Base-by-base conservation (phyloP, 1,284 basidiomycete genomes). In the Boletus hoseneyae region DNA sequence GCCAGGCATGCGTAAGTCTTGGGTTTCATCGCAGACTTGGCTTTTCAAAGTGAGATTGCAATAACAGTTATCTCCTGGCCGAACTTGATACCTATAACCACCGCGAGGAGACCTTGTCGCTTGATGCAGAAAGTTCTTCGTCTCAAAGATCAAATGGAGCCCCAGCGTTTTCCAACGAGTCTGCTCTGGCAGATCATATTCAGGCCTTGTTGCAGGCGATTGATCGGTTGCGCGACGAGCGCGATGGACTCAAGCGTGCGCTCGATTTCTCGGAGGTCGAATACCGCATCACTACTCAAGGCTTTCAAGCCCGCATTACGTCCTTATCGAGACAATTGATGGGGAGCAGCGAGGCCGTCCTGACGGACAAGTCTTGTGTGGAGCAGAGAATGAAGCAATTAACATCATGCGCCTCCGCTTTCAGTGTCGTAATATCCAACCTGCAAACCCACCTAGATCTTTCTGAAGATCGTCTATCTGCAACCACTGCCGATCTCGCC, bases 201-300 rank as follows among this genome's bases (percentile, higher is more conserved):
- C 77, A 77, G 50, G 76, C 75, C 33, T 72, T 90, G 27, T 70
- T 90, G 38, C 68, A 69, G 34, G 78, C 85, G 3, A 74, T 90
- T 40, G 77, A 79, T 16, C 80, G 87, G 29, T 68, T 92, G 25
- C 82, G 90, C 13, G 63, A 64, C 4, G 89, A 93, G 59, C 76
- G 90, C 8, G 84, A 93, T 57, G 73, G 71, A 35, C 73, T 89
- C n/a, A 75, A 77, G 49, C 76, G 82, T 15, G 77, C 83, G 50
- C 64, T 91, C 13, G 77, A 87, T 37, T 93, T 90, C 68, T 69
- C 85, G 38, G 77, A 85, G 56, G 73, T 76, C n/a, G 90, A 93
- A 65, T 77, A 80, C 27, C 79, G 73, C 52, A 88, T 90, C 59
- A 74, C 80, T 4, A 74, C 83, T 8, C 76, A 85, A 52, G 77